Evolutionary conservation across 352 stramenopile genomes (phyloP).

Genomic region (Discostella stelligera): DNA sequence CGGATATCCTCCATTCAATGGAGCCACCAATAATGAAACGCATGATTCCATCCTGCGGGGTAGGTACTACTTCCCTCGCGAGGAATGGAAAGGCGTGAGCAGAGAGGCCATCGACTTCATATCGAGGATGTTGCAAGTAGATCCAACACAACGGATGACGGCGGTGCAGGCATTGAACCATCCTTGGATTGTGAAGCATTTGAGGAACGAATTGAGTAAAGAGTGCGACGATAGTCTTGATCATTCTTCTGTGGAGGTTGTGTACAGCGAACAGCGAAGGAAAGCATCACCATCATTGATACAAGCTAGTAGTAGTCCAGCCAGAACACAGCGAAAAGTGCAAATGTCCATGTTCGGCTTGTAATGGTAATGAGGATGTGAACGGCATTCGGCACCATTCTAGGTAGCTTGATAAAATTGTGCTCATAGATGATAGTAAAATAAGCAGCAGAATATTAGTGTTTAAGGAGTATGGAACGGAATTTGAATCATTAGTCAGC

Average conservation of each 20-base stretch:
- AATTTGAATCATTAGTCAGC: too few species aligned
- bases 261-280: background rate
- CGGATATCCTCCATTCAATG: conserved; percentile 92
- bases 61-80: conserved; percentile 72
- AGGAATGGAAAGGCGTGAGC: conserved; percentile 71
- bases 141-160: conserved; percentile 72
- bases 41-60: conserved; percentile 66
- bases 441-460: too few species aligned
- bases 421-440: background rate
- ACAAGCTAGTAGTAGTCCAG: conserved; percentile 71
- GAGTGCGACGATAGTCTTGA: background rate
- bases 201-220: background rate
- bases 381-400: background rate
- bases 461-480: too few species aligned
- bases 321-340: background rate
- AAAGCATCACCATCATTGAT: conserved; percentile 93
- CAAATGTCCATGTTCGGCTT: background rate
- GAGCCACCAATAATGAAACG: conserved; percentile 68
- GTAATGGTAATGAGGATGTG: background rate
- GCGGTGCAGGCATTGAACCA: conserved; percentile 69
- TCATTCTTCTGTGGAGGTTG: background rate
- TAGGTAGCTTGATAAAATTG: background rate
- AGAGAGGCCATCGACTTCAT: conserved; percentile 78
- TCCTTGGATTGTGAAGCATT: conserved; percentile 55
- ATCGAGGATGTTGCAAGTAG: conserved; percentile 63